These are phyloP conservation scores for Hydrangea macrophylla DNA, from an alignment of 148 eudicot species.

Conservation along the genomic window DNA sequence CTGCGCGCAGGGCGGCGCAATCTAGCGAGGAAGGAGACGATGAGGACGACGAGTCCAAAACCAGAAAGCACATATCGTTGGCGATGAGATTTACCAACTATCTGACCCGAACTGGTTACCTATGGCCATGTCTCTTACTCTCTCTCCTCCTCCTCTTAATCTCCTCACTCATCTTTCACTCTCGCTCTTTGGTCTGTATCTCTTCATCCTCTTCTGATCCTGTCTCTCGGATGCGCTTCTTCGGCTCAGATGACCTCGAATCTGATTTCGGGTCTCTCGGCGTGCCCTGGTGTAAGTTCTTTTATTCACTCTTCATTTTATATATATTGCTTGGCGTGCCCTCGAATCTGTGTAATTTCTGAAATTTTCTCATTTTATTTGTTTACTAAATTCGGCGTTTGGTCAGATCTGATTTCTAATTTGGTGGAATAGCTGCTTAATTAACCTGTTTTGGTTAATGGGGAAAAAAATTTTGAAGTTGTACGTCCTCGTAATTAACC, in stretches of 20 bases:
- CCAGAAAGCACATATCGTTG: conserved; percentile 48
- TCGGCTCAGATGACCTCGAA: conserved; percentile 63
- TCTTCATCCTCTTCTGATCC: conserved; percentile 35
- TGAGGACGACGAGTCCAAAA: conserved; percentile 65
- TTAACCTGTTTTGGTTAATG: neutral
- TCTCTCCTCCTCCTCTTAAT: conserved; percentile 33
- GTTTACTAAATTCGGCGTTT: neutral
- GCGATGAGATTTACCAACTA: conserved; percentile 44
- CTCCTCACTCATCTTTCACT: conserved; percentile 37
- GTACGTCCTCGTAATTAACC: no score
- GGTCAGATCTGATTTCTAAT: conserved; percentile 3
- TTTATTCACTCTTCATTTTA: neutral
- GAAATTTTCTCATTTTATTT: neutral
- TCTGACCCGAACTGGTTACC: conserved; percentile 52
- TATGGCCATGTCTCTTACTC: conserved; percentile 52
- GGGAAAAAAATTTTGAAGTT: no score
- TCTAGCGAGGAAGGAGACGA: conserved; percentile 17
- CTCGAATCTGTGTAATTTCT: neutral
- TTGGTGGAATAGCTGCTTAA: neutral
- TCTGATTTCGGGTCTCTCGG: conserved; percentile 87
- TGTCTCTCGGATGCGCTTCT: conserved; percentile 50
- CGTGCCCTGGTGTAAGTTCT: conserved; percentile 86
- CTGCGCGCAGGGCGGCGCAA: conserved; percentile 47
- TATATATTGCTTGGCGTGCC: neutral
- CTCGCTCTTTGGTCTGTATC: conserved; percentile 61